phyloP scores from a whole-genome alignment of 2,329 filamentous ascomycete species.

The Arthrobotrys sinensis region DNA sequence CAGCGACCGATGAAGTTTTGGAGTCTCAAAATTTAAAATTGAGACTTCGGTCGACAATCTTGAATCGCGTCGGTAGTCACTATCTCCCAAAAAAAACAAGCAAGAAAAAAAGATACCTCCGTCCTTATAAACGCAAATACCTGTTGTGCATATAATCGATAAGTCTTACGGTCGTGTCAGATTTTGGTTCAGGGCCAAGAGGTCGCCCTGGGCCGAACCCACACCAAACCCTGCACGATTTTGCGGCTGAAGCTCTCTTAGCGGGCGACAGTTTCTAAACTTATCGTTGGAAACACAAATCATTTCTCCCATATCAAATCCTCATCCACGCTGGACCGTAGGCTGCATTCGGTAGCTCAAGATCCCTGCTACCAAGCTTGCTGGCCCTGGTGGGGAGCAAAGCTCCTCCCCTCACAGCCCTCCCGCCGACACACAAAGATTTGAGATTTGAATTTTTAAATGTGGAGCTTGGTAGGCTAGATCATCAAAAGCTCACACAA shows the following conservation, averaged over 20 bases:
- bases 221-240: conserved; percentile 46
- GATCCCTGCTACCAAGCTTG: conserved; percentile 54
- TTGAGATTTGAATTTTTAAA: conserved; percentile 58
- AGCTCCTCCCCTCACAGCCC: conserved; percentile 60
- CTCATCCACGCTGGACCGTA: conserved; percentile 49
- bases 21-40: not conserved
- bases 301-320: conserved; percentile 60
- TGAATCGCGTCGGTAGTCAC: not conserved
- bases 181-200: conserved; percentile 60
- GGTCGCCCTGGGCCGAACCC: conserved; percentile 45
- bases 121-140: conserved; percentile 24
- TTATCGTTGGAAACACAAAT: conserved; percentile 61
- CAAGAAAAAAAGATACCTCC: not conserved
- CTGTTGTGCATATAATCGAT: conserved; percentile 40
- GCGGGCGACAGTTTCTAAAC: conserved; percentile 60
- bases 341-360: conserved; percentile 61
- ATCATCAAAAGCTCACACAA: conserved; percentile 40
- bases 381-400: conserved; percentile 40
- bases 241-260: conserved; percentile 60
- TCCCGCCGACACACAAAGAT: conserved; percentile 61
- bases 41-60: not conserved
- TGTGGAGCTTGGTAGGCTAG: conserved; percentile 53
- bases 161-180: conserved; percentile 60
- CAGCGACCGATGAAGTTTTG: not conserved
- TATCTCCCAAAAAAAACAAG: not conserved